phyloP scores from a whole-genome alignment of 176 grass and related monocot genomes.

The Rhynchospora breviuscula region DNA sequence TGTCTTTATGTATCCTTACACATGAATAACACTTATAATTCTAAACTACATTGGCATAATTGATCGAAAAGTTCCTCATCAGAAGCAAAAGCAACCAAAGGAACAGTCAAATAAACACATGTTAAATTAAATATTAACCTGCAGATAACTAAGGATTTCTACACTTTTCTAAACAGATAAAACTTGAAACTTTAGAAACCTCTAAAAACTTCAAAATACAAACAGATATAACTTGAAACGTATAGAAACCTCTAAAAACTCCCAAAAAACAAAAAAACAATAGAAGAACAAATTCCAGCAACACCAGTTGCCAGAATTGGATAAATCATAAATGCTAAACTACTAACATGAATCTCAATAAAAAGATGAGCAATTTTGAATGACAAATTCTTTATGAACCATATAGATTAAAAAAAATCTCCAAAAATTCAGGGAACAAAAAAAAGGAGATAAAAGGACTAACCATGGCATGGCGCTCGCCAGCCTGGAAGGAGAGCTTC shows the following conservation, averaged over 20 bases:
- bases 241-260: neutral
- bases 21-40: neutral
- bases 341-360: neutral
- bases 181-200: neutral
- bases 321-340: neutral
- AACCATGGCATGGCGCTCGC: constrained; percentile 62
- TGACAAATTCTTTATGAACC: neutral
- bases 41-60: neutral
- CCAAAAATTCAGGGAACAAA: neutral
- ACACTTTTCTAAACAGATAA: neutral
- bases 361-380: neutral
- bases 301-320: neutral
- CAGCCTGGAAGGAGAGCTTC: constrained; percentile 75
- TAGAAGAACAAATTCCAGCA: neutral
- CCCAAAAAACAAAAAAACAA: neutral
- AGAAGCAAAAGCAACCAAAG: neutral
- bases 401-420: neutral
- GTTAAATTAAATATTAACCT: neutral
- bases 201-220: neutral
- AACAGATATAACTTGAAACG: neutral
- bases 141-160: neutral
- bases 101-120: neutral
- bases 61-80: neutral
- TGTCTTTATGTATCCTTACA: neutral
- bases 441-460: neutral